Base-by-base conservation (phyloP, 148 eudicot genomes). In the Rhododendron mucronatum region DNA sequence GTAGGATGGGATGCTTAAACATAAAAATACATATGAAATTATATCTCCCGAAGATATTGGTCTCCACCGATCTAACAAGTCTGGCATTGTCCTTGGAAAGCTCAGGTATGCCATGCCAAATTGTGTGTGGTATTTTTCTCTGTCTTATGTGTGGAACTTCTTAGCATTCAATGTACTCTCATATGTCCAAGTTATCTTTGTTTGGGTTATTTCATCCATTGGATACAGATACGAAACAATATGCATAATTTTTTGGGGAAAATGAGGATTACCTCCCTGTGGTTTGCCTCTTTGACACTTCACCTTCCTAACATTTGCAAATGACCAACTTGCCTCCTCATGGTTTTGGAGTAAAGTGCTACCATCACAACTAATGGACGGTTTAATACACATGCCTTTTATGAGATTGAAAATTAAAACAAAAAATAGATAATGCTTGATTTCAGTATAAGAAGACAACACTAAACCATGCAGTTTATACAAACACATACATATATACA, bases 11-110 rank as follows among this genome's bases (percentile, higher is more conserved):
- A 95, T 96, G 99, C 94, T 96, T 71, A 96, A 96, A 90, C 89
- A 95, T 89, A 95, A 92, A 91, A 89, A 90, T 71, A 96, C 99
- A 5, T 96, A 95, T 88, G 99, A 96, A 88, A 95, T 96, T 75
- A 94, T 96, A 87, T 92, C 99, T 86, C 98, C 99, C 35, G 99
- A 95, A 90, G 99, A 95, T 91, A 95, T 96, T 88, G 99, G 99
- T 88, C 97, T 96, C 84, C 87, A 89, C 57, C 92, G 98, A 53
- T 90, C 94, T 82, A 93, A 93, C 87, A 95, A 96, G 91, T 90
- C 97, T 89, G 99, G 98, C 78, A 94, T 96, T 81, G 97, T 94
- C 89, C 99, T 96, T 87, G 99, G 99, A 84, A 96, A 96, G 89
- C 96, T 96, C 53, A 95, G 98, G 99, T 95, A 91, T 83, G 87